Evolutionary conservation across 1,284 basidiomycete species (phyloP).

Genomic region (Cryptococcus sp.): DNA sequence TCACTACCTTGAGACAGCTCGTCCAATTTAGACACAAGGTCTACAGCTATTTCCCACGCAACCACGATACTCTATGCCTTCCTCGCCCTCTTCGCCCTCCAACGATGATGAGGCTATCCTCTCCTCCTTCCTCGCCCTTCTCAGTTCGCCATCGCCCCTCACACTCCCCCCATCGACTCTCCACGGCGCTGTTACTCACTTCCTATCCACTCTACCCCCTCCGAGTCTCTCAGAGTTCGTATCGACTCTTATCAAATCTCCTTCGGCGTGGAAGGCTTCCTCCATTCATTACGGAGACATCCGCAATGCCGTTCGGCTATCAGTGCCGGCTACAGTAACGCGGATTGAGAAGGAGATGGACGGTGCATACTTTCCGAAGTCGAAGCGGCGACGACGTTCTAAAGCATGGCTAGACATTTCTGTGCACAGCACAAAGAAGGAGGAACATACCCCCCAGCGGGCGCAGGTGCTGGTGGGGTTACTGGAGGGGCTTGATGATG

Average conservation of each 20-base stretch:
- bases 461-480: constrained; percentile 13
- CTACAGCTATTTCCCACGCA: background rate
- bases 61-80: background rate
- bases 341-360: constrained; percentile 8
- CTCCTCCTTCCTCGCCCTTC: constrained; percentile 24
- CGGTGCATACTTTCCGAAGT: constrained; percentile 12
- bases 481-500: constrained; percentile 24
- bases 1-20: no score
- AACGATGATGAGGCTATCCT: constrained; percentile 12
- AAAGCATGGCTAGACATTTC: constrained; percentile 9
- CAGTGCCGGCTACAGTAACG: constrained; percentile 11
- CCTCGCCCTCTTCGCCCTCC: background rate
- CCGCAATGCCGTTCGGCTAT: constrained; percentile 16
- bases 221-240: constrained; percentile 22
- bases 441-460: background rate
- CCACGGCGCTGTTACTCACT: constrained; percentile 40
- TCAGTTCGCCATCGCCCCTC: constrained; percentile 19
- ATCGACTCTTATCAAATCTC: constrained; percentile 20
- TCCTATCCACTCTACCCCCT: constrained; percentile 25
- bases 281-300: background rate
- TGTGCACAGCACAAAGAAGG: background rate
- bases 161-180: constrained; percentile 31
- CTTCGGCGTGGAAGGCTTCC: constrained; percentile 20
- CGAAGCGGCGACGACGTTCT: background rate
- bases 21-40: no score